phyloP scores from a whole-genome alignment of 176 grass and related monocot species.

The Paspalum vaginatum region DNA sequence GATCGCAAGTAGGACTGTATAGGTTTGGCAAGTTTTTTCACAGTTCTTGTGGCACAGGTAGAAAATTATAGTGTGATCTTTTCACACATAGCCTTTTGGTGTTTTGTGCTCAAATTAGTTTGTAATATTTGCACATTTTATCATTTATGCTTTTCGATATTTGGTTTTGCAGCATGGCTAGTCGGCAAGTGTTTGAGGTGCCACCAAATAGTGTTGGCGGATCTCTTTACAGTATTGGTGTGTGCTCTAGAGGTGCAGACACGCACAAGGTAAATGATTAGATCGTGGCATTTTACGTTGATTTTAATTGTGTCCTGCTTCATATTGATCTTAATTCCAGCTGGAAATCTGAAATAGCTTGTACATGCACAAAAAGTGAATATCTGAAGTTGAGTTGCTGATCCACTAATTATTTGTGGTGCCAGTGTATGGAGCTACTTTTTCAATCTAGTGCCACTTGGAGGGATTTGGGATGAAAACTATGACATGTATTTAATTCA shows the following conservation, averaged over 20 bases:
- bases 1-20: not conserved
- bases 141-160: slow-evolving; percentile 39
- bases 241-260: slow-evolving; percentile 81
- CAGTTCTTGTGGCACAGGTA: not conserved
- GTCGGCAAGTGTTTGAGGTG: slow-evolving; percentile 83
- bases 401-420: slow-evolving; percentile 1
- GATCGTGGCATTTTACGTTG: slow-evolving; percentile 23
- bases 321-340: slow-evolving; percentile 8
- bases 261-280: slow-evolving; percentile 67
- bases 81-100: not conserved
- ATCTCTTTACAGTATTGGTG: slow-evolving; percentile 75
- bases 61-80: slow-evolving; percentile 4
- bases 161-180: slow-evolving; percentile 79
- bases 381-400: not conserved
- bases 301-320: not conserved
- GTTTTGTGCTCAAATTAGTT: slow-evolving; percentile 15
- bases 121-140: slow-evolving; percentile 12
- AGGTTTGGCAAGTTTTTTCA: not conserved
- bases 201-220: slow-evolving; percentile 75
- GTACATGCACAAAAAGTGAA: not conserved
- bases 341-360: not conserved
- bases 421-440: not conserved
- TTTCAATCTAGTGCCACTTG: not conserved
- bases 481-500: not conserved
- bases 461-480: not conserved